Evolutionary conservation across 2,329 filamentous ascomycete genomes (phyloP).

Genomic region (Hypoxylon sp.): DNA sequence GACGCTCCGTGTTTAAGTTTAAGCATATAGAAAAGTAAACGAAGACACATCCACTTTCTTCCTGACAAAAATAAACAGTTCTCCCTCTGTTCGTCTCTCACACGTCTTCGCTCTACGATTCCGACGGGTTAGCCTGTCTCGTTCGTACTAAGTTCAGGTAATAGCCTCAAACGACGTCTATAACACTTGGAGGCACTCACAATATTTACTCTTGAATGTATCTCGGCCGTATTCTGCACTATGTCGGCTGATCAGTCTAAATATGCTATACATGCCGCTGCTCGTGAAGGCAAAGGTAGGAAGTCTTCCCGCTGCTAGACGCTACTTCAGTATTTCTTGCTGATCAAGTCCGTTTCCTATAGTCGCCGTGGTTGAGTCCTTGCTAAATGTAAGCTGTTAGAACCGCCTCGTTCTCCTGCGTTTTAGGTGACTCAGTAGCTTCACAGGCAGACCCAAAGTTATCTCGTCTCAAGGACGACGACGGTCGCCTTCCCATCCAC

Average conservation of each 20-base stretch:
- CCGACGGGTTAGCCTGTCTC: neutral
- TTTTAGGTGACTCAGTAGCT: slow-evolving; percentile 44
- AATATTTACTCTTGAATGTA: neutral
- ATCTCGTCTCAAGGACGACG: slow-evolving; percentile 80
- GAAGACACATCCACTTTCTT: neutral
- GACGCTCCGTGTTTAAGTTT: neutral
- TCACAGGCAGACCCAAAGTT: slow-evolving; percentile 83
- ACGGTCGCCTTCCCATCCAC: slow-evolving; percentile 91
- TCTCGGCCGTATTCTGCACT: neutral
- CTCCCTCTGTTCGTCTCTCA: neutral
- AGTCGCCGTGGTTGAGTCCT: slow-evolving; percentile 81
- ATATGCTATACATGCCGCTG: slow-evolving; percentile 89
- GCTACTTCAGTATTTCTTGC: slow-evolving; percentile 12
- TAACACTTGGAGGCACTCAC: no score
- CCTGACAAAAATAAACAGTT: neutral
- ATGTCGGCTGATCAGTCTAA: slow-evolving; percentile 67
- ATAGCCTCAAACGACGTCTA: neutral
- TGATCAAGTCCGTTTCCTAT: slow-evolving; percentile 8
- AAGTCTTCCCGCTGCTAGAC: slow-evolving; percentile 43
- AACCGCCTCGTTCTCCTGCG: slow-evolving; percentile 22
- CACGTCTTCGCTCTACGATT: neutral
- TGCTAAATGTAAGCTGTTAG: slow-evolving; percentile 71
- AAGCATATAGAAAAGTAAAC: neutral
- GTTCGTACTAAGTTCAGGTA: neutral
- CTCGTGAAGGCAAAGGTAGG: slow-evolving; percentile 85